Evolutionary conservation across 2,329 filamentous ascomycete species (phyloP), one percentile per base, ranked within the genome.

Genomic region (Stagonosporopsis rhizophila): DNA sequence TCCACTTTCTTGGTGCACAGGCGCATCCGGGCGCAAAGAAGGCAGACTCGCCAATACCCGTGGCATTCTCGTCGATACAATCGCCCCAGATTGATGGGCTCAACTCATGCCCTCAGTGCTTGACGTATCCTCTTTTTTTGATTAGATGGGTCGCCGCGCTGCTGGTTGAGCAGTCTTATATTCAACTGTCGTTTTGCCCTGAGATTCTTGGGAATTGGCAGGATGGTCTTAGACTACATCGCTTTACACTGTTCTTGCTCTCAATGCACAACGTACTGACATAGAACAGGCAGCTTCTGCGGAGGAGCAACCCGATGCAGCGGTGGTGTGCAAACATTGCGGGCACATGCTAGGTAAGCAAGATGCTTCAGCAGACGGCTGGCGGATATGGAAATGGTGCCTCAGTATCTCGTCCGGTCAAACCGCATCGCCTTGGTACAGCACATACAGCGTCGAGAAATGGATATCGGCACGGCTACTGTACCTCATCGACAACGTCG

Each of bases 41-140:
- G 81, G 82, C 81, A 79, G 72, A 78, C 74, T 71, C 72, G 74
- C 75, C 77, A 62, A 56, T 73, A 60, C 67, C 68, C 60, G 75
- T 83, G 82, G 79, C 75, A 75, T 74, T 74, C 78, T 75, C 79
- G 81, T 78, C 81, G 83, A 86, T 86, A 86, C 83, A 81, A 80
- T 72, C 82, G 78, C 82, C 83, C 82, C 68, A 86, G 61, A 86
- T 71, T 54, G 82, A 69, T 46, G 55, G 41, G 57, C 66, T 70
- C 67, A 64, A 68, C 62, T 68, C 53, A 45, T 60, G 50, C 66
- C 65, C 61, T 54, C 58, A 48, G 46, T 32, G 45, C 55, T 50
- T 53, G 59, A 59, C 56, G 52, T 58, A 75, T 60, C 71, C 66
- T 74, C 71, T 64, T 66, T 67, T 41, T 41, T 40, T 44, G 57